Evolutionary conservation across 2,329 filamentous ascomycete genomes (phyloP), one percentile per base, ranked within the genome.

Genomic region (Sodiomyces alkalinus): DNA sequence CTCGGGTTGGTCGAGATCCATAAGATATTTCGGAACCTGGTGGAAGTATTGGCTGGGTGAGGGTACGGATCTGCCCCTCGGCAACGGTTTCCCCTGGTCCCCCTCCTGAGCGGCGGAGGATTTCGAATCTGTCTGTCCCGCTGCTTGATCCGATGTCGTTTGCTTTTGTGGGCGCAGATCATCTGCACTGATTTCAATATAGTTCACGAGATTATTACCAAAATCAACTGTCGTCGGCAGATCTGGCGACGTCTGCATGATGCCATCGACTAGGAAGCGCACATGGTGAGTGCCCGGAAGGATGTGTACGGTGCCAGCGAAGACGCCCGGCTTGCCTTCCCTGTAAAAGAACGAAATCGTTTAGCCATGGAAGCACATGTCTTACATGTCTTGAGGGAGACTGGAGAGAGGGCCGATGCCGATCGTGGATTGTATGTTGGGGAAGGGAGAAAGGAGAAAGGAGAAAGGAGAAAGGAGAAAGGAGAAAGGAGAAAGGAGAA

Each of bases 191-290:
- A 96, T 80, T 58, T 98, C 90, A 46, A 98, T 82, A 50, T 96
- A 98, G 56, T 98, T 98, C 54, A 98, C 87, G 12, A 98, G 64
- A 48, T 93, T 92, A 57, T 96, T 96, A 39, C 85, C 92, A 51
- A 92, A 94, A 51, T 98, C 90, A 33, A 98, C 90, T 2, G 90
- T 92, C 0, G 90, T 96, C 10, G 90, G 87, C 31, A 94, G 64
- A 38, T 80, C 73, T 34, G 80, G 74, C 11, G 83, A 90, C 10
- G 85, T 90, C 48, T 78, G 72, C 83, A 94, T 93, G 45, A 87
- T 77, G 33, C 80, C 81, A 55, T 96, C 87, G 28, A 94, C 85
- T 40, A 98, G 68, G 56, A 96, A 98, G 47, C 92, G 87, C 45
- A 98, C 67, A 58, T 98, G 90, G 50, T 98, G 87, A 5, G 90